Evolutionary conservation across 1,284 basidiomycete genomes (phyloP), one percentile per base, ranked within the genome.

Genomic region (Ustilago crameri): DNA sequence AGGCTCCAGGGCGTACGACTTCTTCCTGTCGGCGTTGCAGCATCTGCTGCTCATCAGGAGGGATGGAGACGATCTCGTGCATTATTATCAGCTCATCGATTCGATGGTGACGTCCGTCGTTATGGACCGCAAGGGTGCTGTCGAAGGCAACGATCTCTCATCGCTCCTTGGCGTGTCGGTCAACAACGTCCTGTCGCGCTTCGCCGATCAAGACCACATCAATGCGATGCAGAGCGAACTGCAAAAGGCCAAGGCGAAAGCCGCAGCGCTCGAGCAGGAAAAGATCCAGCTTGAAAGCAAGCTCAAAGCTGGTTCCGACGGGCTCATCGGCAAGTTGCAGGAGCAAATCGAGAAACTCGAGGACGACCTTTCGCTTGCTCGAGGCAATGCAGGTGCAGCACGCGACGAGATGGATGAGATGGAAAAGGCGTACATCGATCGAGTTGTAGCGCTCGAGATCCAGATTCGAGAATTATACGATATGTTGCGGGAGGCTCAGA

Each of bases 381-480:
- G 95, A 24, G 90, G 91, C 54, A 90, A 93, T 75, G 88, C 88
- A 20, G 54, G 69, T 3, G 77, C 80, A 3, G 60, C 82, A 1
- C 77, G 84, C 48, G 62, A 61, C 3, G 91, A 94, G 81, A 86
- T 97, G 73, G 90, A 89, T 64, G 88, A 88, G 46, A 92, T 95
- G 86, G 91, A 91, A 80, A 85, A 85, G 32, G 89, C 89, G 12
- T 95, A 95, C 80, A 92, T 95, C 78, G 91, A 93, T 66, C 90
- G 90, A 66, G 92, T 97, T 58, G 87, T 89, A 1, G 91, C 93
- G 81, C 88, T 97, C 17, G 93, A 97, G 82, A 87, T 91, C 8
- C 93, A 96, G 86, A 95, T 95, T 65, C 89, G 93, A 86, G 95
- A 97, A 83, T 84, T 97, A 18, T 97, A 95, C 86, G 89, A 93